A percentile compares a stretch with the other conserved stretches of the same genome.
These are phyloP conservation scores for Lachancea nothofagi DNA, from an alignment of 805 yeast species.

Conservation along the genomic window DNA sequence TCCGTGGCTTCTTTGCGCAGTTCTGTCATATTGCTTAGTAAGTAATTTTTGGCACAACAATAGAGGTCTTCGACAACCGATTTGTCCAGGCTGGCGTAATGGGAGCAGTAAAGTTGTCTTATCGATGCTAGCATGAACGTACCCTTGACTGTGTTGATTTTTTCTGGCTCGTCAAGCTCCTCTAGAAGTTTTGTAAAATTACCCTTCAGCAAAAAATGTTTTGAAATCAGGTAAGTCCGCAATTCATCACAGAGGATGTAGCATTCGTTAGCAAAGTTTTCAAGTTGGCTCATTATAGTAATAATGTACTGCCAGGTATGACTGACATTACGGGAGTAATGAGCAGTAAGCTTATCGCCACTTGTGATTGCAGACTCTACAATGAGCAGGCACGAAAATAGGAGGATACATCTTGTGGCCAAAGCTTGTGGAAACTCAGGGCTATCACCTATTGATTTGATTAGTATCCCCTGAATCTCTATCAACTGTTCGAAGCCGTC, in stretches of 20 bases:
- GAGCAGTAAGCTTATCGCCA: not conserved
- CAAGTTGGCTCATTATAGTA: constrained; percentile 17
- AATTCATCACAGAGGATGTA: constrained; percentile 24
- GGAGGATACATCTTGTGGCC: constrained; percentile 23
- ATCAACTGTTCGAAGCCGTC: constrained; percentile 22
- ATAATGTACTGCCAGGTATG: constrained; percentile 22
- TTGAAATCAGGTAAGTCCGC: constrained; percentile 11
- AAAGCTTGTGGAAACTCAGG: constrained; percentile 24
- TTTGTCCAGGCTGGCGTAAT: not conserved
- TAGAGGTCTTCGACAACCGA: not conserved
- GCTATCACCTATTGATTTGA: constrained; percentile 25
- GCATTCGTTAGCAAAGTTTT: constrained; percentile 23
- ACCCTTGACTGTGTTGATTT: not conserved
- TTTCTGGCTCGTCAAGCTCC: not conserved
- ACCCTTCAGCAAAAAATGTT: not conserved
- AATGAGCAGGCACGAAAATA: constrained; percentile 21
- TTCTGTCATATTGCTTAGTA: constrained; percentile 7
- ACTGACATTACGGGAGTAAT: constrained; percentile 1
- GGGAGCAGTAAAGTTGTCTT: not conserved
- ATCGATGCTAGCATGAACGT: constrained; percentile 2
- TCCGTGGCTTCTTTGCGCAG: constrained; percentile 7
- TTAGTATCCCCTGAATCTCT: constrained; percentile 16
- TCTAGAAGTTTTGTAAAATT: not conserved
- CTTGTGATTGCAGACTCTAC: constrained; percentile 2
- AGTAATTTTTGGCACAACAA: not conserved